phyloP scores from a whole-genome alignment of 1,284 basidiomycete genomes.

The Meira nashicola region DNA sequence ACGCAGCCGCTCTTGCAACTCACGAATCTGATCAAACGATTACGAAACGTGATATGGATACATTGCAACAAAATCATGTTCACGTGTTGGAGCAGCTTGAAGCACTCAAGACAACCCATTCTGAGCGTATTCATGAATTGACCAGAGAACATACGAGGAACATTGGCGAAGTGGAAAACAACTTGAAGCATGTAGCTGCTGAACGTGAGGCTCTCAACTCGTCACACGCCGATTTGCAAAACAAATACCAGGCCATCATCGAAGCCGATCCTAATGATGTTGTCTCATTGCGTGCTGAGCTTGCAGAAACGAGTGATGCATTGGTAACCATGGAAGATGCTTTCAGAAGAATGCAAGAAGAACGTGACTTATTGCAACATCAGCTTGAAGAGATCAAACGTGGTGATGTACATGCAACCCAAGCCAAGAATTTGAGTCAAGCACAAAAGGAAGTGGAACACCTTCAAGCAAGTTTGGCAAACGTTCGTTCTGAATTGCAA shows the following conservation, averaged over 20 bases:
- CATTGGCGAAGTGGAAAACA: slow-evolving; percentile 2
- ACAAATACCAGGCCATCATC: slow-evolving; percentile 24
- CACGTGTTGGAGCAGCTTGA: slow-evolving; percentile 5
- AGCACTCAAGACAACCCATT: slow-evolving; percentile 8
- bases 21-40: slow-evolving; percentile 15
- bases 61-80: slow-evolving; percentile 20
- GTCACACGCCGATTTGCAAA: slow-evolving; percentile 24
- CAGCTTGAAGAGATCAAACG: slow-evolving; percentile 39
- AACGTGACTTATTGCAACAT: slow-evolving; percentile 47
- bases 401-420: slow-evolving; percentile 51
- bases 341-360: slow-evolving; percentile 51
- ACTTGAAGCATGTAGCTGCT: slow-evolving; percentile 8
- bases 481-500: slow-evolving; percentile 30
- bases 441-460: slow-evolving; percentile 63
- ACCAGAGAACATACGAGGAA: slow-evolving; percentile 16
- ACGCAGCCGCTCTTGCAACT: slow-evolving; percentile 5
- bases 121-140: slow-evolving; percentile 15
- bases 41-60: slow-evolving; percentile 23
- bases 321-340: slow-evolving; percentile 52
- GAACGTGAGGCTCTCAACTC: slow-evolving; percentile 12
- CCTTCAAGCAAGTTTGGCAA: slow-evolving; percentile 68
- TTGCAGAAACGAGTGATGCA: slow-evolving; percentile 51
- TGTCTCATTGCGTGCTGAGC: slow-evolving; percentile 62
- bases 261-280: slow-evolving; percentile 57
- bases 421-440: slow-evolving; percentile 3